Base-by-base conservation (phyloP, 139 green algal species). In the Chlamydomonas sp. region DNA sequence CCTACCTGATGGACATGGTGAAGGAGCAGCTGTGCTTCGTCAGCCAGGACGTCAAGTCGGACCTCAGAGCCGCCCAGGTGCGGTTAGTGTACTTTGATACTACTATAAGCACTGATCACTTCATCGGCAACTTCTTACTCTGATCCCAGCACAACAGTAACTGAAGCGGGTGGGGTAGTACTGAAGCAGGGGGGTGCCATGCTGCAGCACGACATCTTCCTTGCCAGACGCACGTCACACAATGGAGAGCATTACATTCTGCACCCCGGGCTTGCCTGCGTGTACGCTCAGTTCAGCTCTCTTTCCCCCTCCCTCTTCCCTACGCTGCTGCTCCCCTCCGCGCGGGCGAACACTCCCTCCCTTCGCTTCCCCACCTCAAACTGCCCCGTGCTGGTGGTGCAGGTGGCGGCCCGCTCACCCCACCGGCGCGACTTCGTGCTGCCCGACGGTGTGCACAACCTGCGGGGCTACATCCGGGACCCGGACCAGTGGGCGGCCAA, bases 21-120 rank as follows among this genome's bases (percentile, higher is more conserved):
- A 99, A 99, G 89, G 95, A 99, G 61, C 82, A 93, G 60, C 82
- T 97, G 58, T 98, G 96, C 91, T 99, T 99, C 83, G 95, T 98
- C 15, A 96, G 94, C 69, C 89, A 90, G 75, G 83, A 93, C 74
- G 74, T 90, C 31, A 59, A 58, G 8, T 58, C 83, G 5, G 90
- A 93, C 90, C 90, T 93, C 2, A n/a, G 57, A 59, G 9, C 31
- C 58, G 83, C 83, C 57, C 83, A 82, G 83, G 83, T 82, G 83
- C 10, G 78, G 77, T 15, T 60, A 4, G 66, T 49, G 57, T 49
- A 49, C 31, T 49, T 49, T 49, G 31, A 49, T 49, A 49, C 31
- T 49, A 49, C 31, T 49, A 49, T 49, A 49, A 49, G 31, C 31
- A 49, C 31, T 49, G 31, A 49, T 49, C 31, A 49, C 31, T 49